These are phyloP conservation scores for Boehmeria nivea DNA, from an alignment of 306 rosid species.

Conservation along the genomic window DNA sequence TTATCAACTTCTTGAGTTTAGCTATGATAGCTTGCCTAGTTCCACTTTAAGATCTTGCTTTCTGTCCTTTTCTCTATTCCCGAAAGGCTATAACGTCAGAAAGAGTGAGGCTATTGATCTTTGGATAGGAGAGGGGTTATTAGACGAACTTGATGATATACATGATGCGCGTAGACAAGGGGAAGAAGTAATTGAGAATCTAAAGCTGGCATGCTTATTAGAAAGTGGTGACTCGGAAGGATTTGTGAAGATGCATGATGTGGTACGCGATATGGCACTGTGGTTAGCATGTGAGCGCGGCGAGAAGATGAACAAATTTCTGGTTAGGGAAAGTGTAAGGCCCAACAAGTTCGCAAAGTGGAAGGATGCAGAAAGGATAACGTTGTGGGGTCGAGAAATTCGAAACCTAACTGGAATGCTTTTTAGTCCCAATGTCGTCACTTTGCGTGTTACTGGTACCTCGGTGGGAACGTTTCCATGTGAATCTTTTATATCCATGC, in stretches of 20 bases:
- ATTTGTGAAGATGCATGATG: slow-evolving; percentile 14
- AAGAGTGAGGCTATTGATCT: background rate
- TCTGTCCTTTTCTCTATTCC: slow-evolving; percentile 6
- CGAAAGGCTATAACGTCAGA: slow-evolving; percentile 7
- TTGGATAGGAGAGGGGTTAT: slow-evolving; percentile 14
- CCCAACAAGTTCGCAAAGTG: slow-evolving; percentile 11
- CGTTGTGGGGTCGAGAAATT: slow-evolving; percentile 1
- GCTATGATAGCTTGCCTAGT: slow-evolving; percentile 13
- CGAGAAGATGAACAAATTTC: slow-evolving; percentile 13
- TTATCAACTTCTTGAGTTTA: slow-evolving; percentile 13
- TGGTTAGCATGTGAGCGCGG: slow-evolving; percentile 10
- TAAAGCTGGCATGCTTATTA: slow-evolving; percentile 9
- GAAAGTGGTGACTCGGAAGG: slow-evolving; percentile 11
- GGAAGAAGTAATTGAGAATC: slow-evolving; percentile 1
- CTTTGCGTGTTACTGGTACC: slow-evolving; percentile 1
- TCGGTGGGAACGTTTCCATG: background rate
- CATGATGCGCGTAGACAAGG: slow-evolving; percentile 13
- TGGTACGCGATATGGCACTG: slow-evolving; percentile 13
- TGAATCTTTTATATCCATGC: background rate
- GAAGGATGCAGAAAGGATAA: slow-evolving; percentile 7
- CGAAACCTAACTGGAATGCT: background rate
- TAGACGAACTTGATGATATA: slow-evolving; percentile 6
- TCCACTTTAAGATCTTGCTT: background rate
- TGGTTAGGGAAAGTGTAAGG: slow-evolving; percentile 6
- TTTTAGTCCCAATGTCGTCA: background rate